phyloP scores from a whole-genome alignment of 169 alveolate genomes.

The Eimeria zaria region DNA sequence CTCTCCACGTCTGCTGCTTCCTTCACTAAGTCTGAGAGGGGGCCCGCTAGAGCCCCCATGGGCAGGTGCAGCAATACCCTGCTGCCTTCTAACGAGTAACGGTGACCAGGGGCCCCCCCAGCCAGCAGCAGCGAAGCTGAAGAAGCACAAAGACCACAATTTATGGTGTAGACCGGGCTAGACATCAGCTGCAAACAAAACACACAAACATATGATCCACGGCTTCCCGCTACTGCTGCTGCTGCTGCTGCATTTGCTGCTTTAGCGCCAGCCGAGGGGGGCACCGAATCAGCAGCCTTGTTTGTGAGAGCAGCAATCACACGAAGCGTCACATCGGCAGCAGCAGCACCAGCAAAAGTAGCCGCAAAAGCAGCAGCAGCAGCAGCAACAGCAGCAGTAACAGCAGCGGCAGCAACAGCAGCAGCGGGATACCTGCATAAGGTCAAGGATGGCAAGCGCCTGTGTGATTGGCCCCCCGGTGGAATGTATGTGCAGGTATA shows the following conservation, averaged over 20 bases:
- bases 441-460: conserved; percentile 53
- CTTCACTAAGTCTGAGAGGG: not conserved
- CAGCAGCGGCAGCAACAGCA: conserved; percentile 6
- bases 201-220: not conserved
- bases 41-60: conserved; percentile 68
- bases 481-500: conserved; percentile 59
- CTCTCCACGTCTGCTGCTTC: conserved; percentile 26
- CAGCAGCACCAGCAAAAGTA: not conserved
- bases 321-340: not conserved
- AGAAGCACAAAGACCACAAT: conserved; percentile 61
- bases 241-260: not conserved
- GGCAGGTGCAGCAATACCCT: conserved; percentile 57
- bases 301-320: not conserved
- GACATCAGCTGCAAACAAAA: conserved; percentile 42
- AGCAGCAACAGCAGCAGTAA: not conserved
- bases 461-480: conserved; percentile 45
- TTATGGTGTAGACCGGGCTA: conserved; percentile 36
- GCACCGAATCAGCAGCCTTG: not conserved
- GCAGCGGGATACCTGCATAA: conserved; percentile 41
- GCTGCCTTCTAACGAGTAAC: conserved; percentile 58
- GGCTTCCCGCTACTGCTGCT: conserved; percentile 27
- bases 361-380: not conserved
- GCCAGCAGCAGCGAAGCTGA: conserved; percentile 49
- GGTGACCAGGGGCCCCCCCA: conserved; percentile 53
- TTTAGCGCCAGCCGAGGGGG: not conserved